Evolutionary conservation across 1,284 basidiomycete species (phyloP).

Genomic region (Ustilago curta): DNA sequence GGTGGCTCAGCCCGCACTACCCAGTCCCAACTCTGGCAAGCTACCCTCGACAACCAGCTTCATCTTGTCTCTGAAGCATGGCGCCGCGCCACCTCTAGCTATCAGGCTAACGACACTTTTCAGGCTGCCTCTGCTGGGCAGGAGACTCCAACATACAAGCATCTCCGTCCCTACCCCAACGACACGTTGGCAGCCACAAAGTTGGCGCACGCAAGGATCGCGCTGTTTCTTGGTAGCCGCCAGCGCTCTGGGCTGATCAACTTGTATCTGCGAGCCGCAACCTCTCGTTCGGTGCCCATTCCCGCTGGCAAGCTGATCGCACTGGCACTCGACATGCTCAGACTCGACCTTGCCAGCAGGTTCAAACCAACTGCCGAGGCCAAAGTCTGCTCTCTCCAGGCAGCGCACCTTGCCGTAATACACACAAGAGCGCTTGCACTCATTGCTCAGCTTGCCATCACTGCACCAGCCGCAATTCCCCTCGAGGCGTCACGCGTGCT

Average conservation of each 20-base stretch:
- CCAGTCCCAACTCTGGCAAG: conserved; percentile 57
- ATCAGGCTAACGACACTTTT: conserved; percentile 10
- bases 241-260: conserved; percentile 35
- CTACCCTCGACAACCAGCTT: conserved; percentile 38
- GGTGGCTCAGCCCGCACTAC: conserved; percentile 42
- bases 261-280: conserved; percentile 69
- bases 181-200: conserved; percentile 42
- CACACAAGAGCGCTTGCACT: conserved; percentile 42
- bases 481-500: conserved; percentile 28
- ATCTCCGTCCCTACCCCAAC: conserved; percentile 22
- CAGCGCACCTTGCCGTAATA: conserved; percentile 18
- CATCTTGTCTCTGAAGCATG: conserved; percentile 32
- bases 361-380: conserved; percentile 43
- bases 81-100: conserved; percentile 37
- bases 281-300: conserved; percentile 78
- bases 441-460: conserved; percentile 32
- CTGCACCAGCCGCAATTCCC: conserved; percentile 32
- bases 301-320: conserved; percentile 75
- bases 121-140: neutral
- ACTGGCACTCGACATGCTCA: conserved; percentile 71
- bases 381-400: conserved; percentile 42
- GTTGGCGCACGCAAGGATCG: conserved; percentile 26
- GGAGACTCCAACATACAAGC: conserved; percentile 13
- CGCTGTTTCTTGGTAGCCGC: conserved; percentile 40
- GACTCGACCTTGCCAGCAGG: conserved; percentile 69